These are phyloP conservation scores for Huntiella abstrusa DNA, from an alignment of 2,329 filamentous ascomycete genomes.

Conservation along the genomic window DNA sequence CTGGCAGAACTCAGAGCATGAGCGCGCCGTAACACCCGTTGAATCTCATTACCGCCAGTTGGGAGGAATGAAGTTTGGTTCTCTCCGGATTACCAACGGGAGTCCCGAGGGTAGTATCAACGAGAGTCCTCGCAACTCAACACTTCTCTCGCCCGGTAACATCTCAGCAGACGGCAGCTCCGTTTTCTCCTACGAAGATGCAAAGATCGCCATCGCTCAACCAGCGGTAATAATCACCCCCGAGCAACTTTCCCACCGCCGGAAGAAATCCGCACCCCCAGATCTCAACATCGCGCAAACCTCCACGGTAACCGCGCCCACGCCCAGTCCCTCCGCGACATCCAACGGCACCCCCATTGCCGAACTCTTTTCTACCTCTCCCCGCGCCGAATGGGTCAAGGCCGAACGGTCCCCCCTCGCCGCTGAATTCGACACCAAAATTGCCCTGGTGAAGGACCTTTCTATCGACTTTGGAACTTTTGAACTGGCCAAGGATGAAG, in stretches of 20 bases:
- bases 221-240: too few relatives aligned
- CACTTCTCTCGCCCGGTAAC: too few relatives aligned
- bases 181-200: too few relatives aligned
- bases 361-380: not conserved
- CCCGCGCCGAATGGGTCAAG: not conserved
- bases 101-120: slow-evolving; percentile 20
- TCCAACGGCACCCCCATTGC: slow-evolving; percentile 1
- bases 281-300: too few relatives aligned
- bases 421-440: not conserved
- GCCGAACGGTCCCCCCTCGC: not conserved
- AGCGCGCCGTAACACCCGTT: slow-evolving; percentile 22
- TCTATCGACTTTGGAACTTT: slow-evolving; percentile 17
- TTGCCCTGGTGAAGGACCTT: slow-evolving; percentile 1
- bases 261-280: too few relatives aligned
- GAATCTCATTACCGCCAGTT: slow-evolving; percentile 40
- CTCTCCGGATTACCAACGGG: slow-evolving; percentile 43
- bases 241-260: too few relatives aligned
- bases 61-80: slow-evolving; percentile 43
- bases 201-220: too few relatives aligned
- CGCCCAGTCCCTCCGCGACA: too few relatives aligned
- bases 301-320: too few relatives aligned
- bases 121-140: too few relatives aligned
- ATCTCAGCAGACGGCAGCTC: too few relatives aligned
- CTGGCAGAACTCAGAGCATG: slow-evolving; percentile 12
- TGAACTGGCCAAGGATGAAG: slow-evolving; percentile 15